These are phyloP conservation scores for Fusarium sp. DNA, from an alignment of 2,329 filamentous ascomycete species.

Conservation along the genomic window DNA sequence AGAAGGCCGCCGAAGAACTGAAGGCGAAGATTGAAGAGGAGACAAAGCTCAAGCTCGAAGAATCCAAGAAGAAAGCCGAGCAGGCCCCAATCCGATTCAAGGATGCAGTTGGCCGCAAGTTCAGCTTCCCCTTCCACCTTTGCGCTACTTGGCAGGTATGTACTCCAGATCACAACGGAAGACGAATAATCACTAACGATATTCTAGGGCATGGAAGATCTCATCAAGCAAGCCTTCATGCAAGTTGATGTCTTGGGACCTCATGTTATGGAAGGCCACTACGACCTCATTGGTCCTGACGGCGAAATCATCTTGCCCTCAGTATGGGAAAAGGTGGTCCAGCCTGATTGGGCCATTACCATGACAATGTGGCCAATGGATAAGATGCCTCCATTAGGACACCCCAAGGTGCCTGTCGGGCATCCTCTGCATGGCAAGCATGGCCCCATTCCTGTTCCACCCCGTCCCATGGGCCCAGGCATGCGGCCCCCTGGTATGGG, in stretches of 20 bases:
- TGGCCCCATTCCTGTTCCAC: slow-evolving; percentile 16
- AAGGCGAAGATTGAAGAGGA: slow-evolving; percentile 68
- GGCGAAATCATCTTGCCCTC: slow-evolving; percentile 83
- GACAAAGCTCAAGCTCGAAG: slow-evolving; percentile 61
- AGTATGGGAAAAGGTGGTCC: slow-evolving; percentile 83
- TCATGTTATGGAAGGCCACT: slow-evolving; percentile 81
- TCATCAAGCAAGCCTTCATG: slow-evolving; percentile 85
- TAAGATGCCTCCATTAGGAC: slow-evolving; percentile 48
- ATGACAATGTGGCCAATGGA: slow-evolving; percentile 72
- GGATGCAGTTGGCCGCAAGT: slow-evolving; percentile 90
- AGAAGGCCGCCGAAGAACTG: slow-evolving; percentile 68
- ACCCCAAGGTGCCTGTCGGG: slow-evolving; percentile 35
- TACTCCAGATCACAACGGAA: slow-evolving; percentile 30
- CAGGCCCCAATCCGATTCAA: slow-evolving; percentile 88
- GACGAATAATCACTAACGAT: slow-evolving; percentile 37
- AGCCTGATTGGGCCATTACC: slow-evolving; percentile 72
- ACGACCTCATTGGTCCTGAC: slow-evolving; percentile 82
- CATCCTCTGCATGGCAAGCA: slow-evolving; percentile 28
- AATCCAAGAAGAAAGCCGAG: slow-evolving; percentile 64
- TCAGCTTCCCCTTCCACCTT: slow-evolving; percentile 88
- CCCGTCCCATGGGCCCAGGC: slow-evolving; percentile 6
- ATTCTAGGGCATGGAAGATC: slow-evolving; percentile 81
- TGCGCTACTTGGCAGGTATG: slow-evolving; percentile 86
- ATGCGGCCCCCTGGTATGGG: slow-evolving; percentile 26
- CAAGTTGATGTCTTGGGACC: slow-evolving; percentile 81